phyloP scores from a whole-genome alignment of 2,329 filamentous ascomycete species.

The Aspergillus quadricinctus region DNA sequence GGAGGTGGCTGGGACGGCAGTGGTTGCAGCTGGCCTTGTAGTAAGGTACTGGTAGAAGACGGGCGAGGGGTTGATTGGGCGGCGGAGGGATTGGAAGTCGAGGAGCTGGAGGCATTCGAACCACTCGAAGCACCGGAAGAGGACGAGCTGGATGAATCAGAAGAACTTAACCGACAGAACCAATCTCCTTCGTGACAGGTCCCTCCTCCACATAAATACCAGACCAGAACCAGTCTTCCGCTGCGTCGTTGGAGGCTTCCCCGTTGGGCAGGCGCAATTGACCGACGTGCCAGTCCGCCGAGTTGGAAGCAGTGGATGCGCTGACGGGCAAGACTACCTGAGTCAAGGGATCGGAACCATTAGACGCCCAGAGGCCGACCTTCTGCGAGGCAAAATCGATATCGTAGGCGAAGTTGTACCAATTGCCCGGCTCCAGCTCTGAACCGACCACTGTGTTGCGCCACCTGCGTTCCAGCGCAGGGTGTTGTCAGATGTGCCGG shows the following conservation, averaged over 20 bases:
- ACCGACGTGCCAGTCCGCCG: conserved; percentile 68
- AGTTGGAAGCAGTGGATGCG: conserved; percentile 60
- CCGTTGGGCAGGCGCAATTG: conserved; percentile 60
- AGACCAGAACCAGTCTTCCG: conserved; percentile 68
- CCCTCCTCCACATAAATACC: conserved; percentile 66
- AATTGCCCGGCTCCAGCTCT: conserved; percentile 59
- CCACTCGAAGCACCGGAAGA: background rate
- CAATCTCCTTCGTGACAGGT: background rate
- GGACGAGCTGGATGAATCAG: background rate
- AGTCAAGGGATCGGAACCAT: conserved; percentile 53
- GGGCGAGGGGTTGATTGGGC: background rate
- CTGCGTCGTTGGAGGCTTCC: conserved; percentile 43
- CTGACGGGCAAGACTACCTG: conserved; percentile 58
- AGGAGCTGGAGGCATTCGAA: background rate
- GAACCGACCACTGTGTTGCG: conserved; percentile 59
- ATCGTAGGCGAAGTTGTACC: conserved; percentile 73
- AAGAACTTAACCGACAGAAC: background rate
- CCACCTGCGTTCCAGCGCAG: conserved; percentile 63
- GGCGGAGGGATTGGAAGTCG: background rate
- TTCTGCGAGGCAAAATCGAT: conserved; percentile 63
- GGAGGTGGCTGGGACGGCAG: too few species aligned
- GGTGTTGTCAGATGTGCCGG: conserved; percentile 47
- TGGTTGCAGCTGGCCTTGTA: background rate
- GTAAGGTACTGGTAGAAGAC: background rate
- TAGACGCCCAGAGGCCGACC: conserved; percentile 68